phyloP scores from a whole-genome alignment of 1,284 basidiomycete genomes.

The Ceratorhiza oryzae-sativae region DNA sequence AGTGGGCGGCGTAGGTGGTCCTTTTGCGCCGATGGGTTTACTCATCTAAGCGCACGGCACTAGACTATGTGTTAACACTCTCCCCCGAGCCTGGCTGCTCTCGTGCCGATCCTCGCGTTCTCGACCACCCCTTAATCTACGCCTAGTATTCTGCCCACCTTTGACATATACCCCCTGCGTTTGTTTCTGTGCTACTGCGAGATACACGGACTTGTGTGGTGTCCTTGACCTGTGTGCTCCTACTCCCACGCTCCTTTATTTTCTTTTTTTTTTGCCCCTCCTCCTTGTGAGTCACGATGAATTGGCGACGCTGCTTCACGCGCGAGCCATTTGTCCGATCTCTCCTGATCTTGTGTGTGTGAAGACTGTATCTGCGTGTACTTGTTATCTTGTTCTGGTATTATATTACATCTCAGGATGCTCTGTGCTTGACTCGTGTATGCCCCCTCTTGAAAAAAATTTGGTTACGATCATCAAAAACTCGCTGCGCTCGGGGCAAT shows the following conservation, averaged over 20 bases:
- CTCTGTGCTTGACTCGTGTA: neutral
- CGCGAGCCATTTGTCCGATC: neutral
- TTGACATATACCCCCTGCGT: conserved; percentile 17
- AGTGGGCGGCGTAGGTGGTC: conserved; percentile 30
- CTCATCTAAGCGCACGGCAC: conserved; percentile 31
- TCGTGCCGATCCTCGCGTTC: neutral
- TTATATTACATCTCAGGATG: conserved; percentile 20
- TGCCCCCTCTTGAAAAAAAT: neutral
- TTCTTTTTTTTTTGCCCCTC: neutral
- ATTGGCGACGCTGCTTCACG: neutral
- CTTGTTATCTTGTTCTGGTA: conserved; percentile 22
- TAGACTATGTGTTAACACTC: neutral
- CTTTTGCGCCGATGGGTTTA: conserved; percentile 36
- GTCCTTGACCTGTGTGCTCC: neutral
- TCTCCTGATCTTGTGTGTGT: neutral
- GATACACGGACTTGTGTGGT: conserved; percentile 25
- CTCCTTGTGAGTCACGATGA: neutral
- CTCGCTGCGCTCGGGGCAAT: no score
- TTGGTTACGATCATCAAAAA: no score
- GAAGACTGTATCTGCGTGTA: conserved; percentile 13
- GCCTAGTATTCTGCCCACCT: neutral
- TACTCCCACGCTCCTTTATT: neutral
- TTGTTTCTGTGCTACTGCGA: conserved; percentile 4
- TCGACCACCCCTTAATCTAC: neutral
- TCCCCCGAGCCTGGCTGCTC: conserved; percentile 5